A percentile compares a stretch with the other conserved stretches of the same genome.
Conservation (phyloP, 139 green algal genomes). For the Dunaliella sp. region DNA sequence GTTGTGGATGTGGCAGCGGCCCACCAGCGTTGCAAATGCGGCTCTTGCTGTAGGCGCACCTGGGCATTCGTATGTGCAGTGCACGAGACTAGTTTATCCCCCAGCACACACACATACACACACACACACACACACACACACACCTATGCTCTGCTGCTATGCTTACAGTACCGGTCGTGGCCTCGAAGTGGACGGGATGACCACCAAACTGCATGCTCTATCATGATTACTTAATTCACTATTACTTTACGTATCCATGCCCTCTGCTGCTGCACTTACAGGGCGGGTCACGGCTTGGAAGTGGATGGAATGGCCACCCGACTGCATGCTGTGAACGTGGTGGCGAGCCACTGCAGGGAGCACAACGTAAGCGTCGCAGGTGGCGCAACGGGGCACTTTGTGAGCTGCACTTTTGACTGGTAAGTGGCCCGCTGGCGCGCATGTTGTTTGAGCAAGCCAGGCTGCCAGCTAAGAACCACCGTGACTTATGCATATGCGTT, state of each 20-base stretch:
- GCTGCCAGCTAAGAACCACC: too few species aligned
- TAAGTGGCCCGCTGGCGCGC: too few species aligned
- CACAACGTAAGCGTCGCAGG: not conserved
- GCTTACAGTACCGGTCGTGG: not conserved
- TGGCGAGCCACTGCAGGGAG: not conserved
- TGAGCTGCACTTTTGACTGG: not conserved
- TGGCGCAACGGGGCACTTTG: not conserved
- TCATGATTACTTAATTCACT: too few species aligned
- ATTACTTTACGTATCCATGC: not conserved
- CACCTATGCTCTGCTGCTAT: not conserved
- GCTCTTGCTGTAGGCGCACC: too few species aligned
- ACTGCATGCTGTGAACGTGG: not conserved
- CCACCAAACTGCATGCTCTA: not conserved
- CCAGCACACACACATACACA: too few species aligned
- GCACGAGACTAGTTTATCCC: too few species aligned
- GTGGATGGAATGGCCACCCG: not conserved
- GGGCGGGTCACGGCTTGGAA: not conserved
- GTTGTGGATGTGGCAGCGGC: too few species aligned
- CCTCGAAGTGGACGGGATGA: not conserved
- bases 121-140: not conserved
- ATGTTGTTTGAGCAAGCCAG: too few species aligned
- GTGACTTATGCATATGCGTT: too few species aligned
- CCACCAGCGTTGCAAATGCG: too few species aligned
- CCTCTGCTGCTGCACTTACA: not conserved
- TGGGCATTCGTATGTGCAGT: too few species aligned